phyloP scores from a whole-genome alignment of 805 yeast genomes.

The Saccharomycopsis capsularis region DNA sequence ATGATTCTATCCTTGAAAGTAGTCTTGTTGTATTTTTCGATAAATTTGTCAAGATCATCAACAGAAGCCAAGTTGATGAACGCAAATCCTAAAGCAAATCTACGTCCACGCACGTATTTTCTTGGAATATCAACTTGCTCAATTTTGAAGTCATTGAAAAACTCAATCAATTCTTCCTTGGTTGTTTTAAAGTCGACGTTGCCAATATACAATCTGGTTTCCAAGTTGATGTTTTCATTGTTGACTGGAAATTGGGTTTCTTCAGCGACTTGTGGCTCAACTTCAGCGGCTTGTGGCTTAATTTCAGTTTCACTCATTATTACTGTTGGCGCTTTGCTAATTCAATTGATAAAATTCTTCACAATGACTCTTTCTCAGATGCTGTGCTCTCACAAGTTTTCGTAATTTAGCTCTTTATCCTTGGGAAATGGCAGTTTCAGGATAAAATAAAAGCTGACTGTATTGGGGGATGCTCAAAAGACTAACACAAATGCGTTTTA shows the following conservation, averaged over 20 bases:
- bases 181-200: constrained; percentile 56
- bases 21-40: constrained; percentile 12
- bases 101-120: constrained; percentile 23
- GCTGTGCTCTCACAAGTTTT: too few relatives aligned
- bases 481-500: too few relatives aligned
- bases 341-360: too few relatives aligned
- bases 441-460: too few relatives aligned
- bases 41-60: constrained; percentile 7
- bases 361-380: too few relatives aligned
- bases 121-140: constrained; percentile 48
- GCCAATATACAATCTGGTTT: constrained; percentile 54
- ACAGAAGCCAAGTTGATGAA: constrained; percentile 46
- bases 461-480: too few relatives aligned
- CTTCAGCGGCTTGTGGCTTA: background rate
- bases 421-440: too few relatives aligned
- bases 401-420: too few relatives aligned
- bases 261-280: background rate
- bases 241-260: background rate
- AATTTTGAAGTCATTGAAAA: constrained; percentile 42
- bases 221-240: constrained; percentile 14
- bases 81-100: constrained; percentile 49
- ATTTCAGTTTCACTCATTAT: background rate
- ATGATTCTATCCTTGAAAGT: constrained; percentile 42
- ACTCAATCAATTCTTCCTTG: constrained; percentile 46
- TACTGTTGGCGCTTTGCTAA: too few relatives aligned